Base-by-base conservation (phyloP, 2,329 filamentous ascomycete species). In the Fusarium poae region DNA sequence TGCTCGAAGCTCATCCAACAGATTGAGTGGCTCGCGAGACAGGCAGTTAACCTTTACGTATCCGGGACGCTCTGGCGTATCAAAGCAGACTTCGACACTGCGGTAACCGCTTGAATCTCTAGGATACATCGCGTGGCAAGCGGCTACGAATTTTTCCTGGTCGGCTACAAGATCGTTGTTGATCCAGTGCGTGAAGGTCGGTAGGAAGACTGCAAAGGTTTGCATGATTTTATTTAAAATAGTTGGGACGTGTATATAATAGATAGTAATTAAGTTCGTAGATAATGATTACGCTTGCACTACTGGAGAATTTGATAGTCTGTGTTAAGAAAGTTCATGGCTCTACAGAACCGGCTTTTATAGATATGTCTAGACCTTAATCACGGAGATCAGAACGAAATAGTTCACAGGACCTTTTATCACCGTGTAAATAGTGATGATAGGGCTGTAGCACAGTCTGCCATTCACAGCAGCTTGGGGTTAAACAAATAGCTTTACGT, bases 201-300 rank as follows among this genome's bases (percentile, higher is more conserved):
- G 37, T 10, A 6, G 11, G 20, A 46, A 46, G 6, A 21, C 6
- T 21, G 13, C 27, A 20, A 46, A 30, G 11, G n/a, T 32, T 10
- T 30, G 11, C 44, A 46, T 46, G 9, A 15, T 39, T 20, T 13
- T 39, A 11, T 3, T 13, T 39, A 11, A 1, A 5, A 39, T 2
- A 1, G 11, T 11, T 2, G 18, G 10, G 2, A 11, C 6, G 10
- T 4, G 1, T 2, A 37, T 4, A 11, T 37, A 37, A 6, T 20
- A 5, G 11, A 37, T 20, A 37, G 34, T n/a, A 37, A 16, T 32
- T 3, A 11, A 32, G 1, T 32, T 32, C 7, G 15, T 16, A 32
- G 30, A 32, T 16, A 3, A 16, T 4, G n/a, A 2, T n/a, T 18
- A 2, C 35, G 9, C 12, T 12, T 13, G 11, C 10, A 7, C 1